These are phyloP conservation scores for Dentiscutata heterogama DNA, from an alignment of 371 early-diverging fungal species.

Conservation along the genomic window DNA sequence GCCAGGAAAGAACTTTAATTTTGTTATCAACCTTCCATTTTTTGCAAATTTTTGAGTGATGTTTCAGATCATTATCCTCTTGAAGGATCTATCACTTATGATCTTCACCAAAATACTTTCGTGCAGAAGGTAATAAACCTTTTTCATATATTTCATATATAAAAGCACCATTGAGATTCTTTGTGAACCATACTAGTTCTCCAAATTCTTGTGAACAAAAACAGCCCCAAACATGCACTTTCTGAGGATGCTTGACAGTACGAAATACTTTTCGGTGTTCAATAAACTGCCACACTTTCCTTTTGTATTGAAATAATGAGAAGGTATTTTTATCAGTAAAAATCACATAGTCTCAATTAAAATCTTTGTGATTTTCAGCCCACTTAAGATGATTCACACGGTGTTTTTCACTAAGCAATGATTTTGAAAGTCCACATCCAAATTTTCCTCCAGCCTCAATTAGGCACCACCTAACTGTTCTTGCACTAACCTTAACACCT, in stretches of 20 bases:
- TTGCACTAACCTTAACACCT: neutral
- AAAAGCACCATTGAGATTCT: neutral
- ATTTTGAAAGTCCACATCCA: neutral
- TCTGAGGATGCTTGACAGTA: too few species aligned
- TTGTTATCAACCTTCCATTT: constrained; percentile 26
- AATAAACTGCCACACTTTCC: neutral
- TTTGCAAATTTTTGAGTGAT: neutral
- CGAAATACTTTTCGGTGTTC: too few species aligned
- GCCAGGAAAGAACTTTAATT: constrained; percentile 11
- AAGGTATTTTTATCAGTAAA: constrained; percentile 38
- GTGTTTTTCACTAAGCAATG: neutral
- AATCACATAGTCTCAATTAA: constrained; percentile 23
- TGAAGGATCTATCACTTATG: constrained; percentile 2
- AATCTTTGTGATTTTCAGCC: constrained; percentile 20
- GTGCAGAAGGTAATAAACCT: neutral
- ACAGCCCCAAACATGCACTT: too few species aligned
- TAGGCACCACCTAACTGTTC: neutral
- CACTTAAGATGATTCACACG: neutral
- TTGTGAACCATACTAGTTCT: neutral
- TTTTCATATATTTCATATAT: neutral
- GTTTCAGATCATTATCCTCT: constrained; percentile 1
- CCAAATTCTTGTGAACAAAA: too few species aligned
- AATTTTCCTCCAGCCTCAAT: neutral
- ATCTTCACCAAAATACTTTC: constrained; percentile 13
- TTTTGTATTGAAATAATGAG: neutral